A percentile compares a stretch with the other conserved stretches of the same genome.
Evolutionary conservation across 176 grass and related monocot species (phyloP).

Genomic region (Rhynchospora tenuis): DNA sequence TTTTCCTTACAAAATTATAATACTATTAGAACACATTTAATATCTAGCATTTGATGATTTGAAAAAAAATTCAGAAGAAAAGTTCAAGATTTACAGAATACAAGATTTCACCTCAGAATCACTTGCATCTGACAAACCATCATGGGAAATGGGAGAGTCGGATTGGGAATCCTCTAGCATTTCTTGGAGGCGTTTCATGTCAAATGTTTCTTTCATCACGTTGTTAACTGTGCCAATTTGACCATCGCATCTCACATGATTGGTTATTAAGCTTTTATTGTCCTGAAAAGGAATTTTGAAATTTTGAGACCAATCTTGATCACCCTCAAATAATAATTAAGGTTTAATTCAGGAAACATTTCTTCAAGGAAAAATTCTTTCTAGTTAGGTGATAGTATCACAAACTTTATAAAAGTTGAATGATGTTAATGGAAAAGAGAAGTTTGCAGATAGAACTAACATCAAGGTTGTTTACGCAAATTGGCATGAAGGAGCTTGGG

Average conservation of each 20-base stretch:
- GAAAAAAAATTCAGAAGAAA: background rate
- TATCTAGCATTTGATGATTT: background rate
- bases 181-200: constrained; percentile 89
- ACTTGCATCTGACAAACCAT: constrained; percentile 50
- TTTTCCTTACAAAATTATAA: background rate
- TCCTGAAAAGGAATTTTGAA: constrained; percentile 30
- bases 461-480: constrained; percentile 7
- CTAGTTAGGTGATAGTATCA: background rate
- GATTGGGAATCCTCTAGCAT: constrained; percentile 83
- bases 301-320: constrained; percentile 32
- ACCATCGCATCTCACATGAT: constrained; percentile 19
- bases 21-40: background rate
- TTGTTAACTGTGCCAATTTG: constrained; percentile 39
- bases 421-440: background rate
- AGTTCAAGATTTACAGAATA: background rate
- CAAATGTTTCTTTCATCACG: constrained; percentile 62
- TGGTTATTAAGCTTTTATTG: constrained; percentile 22
- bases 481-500: background rate
- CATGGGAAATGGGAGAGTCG: constrained; percentile 61
- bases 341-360: constrained; percentile 6
- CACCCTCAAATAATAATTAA: constrained; percentile 17
- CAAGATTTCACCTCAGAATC: constrained; percentile 45
- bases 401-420: background rate
- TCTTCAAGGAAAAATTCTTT: background rate
- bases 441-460: background rate